Evolutionary conservation across 805 yeast genomes (phyloP), one percentile per base, ranked within the genome.

Genomic region (Candida namnaoensis): DNA sequence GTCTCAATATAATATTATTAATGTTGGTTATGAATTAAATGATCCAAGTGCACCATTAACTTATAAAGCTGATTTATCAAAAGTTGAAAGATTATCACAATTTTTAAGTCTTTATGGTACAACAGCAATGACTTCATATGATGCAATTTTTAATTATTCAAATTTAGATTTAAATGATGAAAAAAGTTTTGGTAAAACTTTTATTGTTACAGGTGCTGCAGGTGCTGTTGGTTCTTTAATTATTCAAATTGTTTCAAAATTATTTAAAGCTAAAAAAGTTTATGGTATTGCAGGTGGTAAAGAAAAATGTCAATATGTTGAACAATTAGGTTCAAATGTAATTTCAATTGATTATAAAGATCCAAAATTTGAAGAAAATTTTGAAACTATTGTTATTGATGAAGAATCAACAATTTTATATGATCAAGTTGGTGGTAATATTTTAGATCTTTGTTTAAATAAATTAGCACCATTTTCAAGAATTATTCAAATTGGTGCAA

Each of bases 211-310:
- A 15, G 86, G 84, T 43, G 87, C 87, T 12, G 72, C 81, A 7
- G 88, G 88, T 45, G 84, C 85, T n/a, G 80, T 81, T n/a, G 87
- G 87, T 12, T 69, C 76, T 25, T 60, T 69, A 38, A 73, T 66
- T 38, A 73, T 78, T 19, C 85, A 79, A 55, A 54, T 80, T 11
- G 80, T 84, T 35, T 63, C 75, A 45, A 61, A 70, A 34, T 57
- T 74, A 10, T 65, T 72, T 53, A 72, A 72, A 33, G 81, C 81
- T 27, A 59, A 67, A 36, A 72, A 66, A 48, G 79, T 80, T 25
- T 67, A 78, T 53, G 86, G 80, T 36, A 70, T 78, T 47, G 76
- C 84, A 14, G 84, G 86, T 42, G 72, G 79, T 9, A 66, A 60
- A 5, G 79, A 67, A 32, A 81, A 81, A 56, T 64, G 72, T 43